Evolutionary conservation across 1,284 basidiomycete species (phyloP).

Genomic region (Ustilago trichophora): DNA sequence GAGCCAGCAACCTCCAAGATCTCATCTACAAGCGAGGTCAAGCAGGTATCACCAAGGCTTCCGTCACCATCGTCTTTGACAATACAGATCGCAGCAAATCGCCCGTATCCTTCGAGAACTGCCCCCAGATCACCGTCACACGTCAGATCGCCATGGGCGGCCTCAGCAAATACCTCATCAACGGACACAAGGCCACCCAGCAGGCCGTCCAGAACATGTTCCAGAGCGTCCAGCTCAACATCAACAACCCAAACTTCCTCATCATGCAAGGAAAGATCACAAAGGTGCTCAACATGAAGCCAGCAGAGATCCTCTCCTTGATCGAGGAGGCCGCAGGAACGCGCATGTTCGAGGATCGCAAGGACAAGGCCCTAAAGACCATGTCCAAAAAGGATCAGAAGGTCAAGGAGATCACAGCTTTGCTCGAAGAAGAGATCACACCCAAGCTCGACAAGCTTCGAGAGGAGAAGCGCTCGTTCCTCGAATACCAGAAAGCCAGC

Average conservation of each 20-base stretch:
- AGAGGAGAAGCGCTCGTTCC: conserved; percentile 85
- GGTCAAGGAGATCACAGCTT: conserved; percentile 79
- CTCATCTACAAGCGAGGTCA: conserved; percentile 98
- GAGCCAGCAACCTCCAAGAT: conserved; percentile 94
- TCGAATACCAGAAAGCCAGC: conserved; percentile 89
- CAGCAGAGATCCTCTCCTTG: conserved; percentile 96
- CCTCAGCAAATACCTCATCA: conserved; percentile 93
- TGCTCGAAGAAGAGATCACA: conserved; percentile 85
- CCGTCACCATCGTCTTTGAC: conserved; percentile 98
- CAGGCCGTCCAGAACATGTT: conserved; percentile 90
- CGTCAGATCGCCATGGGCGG: conserved; percentile 96
- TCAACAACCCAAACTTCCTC: conserved; percentile 99
- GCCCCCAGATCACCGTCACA: conserved; percentile 92
- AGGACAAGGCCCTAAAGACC: conserved; percentile 95
- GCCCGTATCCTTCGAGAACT: conserved; percentile 84
- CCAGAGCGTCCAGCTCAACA: conserved; percentile 97
- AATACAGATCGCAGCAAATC: conserved; percentile 91
- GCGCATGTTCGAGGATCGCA: conserved; percentile 98
- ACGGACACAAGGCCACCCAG: conserved; percentile 93
- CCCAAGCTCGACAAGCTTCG: conserved; percentile 93
- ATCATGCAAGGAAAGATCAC: conserved; percentile 90
- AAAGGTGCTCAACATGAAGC: conserved; percentile 96
- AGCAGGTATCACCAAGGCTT: conserved; percentile 95
- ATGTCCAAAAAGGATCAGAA: conserved; percentile 98
- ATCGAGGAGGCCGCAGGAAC: conserved; percentile 99